phyloP scores from a whole-genome alignment of 192 early-diverging fungal genomes.

The Irineochytrium annulatum region DNA sequence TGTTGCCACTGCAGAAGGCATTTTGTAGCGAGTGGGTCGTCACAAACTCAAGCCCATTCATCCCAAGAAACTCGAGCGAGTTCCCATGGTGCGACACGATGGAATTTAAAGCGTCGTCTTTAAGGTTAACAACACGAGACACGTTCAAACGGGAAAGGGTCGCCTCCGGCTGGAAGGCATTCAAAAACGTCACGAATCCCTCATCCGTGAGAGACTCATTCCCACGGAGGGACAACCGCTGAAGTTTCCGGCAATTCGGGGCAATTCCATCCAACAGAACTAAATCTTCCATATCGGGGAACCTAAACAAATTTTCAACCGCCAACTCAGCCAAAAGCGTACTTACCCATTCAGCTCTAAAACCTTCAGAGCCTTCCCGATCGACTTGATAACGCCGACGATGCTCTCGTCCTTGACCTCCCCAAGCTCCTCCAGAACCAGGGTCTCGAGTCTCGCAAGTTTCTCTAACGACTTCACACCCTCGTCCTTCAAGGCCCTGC shows the following conservation, averaged over 20 bases:
- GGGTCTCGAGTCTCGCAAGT: conserved; percentile 31
- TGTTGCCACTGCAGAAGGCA: conserved; percentile 23
- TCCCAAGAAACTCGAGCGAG: conserved; percentile 49
- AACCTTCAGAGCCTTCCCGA: conserved; percentile 44
- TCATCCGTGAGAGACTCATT: conserved; percentile 60
- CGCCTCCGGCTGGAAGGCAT: conserved; percentile 25
- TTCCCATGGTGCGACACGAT: conserved; percentile 56
- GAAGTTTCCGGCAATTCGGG: conserved; percentile 55
- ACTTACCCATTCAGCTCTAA: conserved; percentile 50
- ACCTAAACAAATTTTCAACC: conserved; percentile 19
- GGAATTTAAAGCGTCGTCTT: conserved; percentile 55
- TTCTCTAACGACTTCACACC: conserved; percentile 40
- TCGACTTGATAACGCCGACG: conserved; percentile 34
- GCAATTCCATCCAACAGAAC: conserved; percentile 53
- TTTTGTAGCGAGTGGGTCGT: conserved; percentile 50
- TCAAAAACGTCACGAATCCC: conserved; percentile 48
- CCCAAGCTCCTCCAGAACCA: conserved; percentile 43
- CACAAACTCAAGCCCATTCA: conserved; percentile 73
- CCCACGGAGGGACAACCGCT: conserved; percentile 55
- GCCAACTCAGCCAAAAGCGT: conserved; percentile 4
- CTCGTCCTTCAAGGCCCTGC: conserved; percentile 47
- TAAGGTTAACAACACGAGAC: conserved; percentile 59
- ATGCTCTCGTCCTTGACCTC: conserved; percentile 45
- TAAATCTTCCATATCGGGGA: conserved; percentile 41
- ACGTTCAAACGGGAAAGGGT: conserved; percentile 55